These are phyloP conservation scores for Fusarium neocosmosporiellum DNA, from an alignment of 2,329 filamentous ascomycete species.

Conservation along the genomic window DNA sequence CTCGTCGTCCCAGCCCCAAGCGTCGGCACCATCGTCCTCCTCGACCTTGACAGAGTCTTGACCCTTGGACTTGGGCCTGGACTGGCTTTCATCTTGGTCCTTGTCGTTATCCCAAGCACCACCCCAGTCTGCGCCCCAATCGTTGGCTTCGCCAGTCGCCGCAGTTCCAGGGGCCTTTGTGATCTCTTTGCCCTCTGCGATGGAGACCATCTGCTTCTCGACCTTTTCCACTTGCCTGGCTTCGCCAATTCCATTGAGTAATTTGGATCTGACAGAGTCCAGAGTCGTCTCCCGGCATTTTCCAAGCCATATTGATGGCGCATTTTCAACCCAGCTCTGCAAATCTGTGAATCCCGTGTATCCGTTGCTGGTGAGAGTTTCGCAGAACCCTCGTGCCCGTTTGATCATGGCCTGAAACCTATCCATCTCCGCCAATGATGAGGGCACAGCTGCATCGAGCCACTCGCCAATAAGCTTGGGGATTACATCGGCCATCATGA, in stretches of 20 bases:
- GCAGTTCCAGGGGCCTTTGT: slow-evolving; percentile 62
- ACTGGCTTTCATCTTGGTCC: slow-evolving; percentile 48
- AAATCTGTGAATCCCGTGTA: slow-evolving; percentile 74
- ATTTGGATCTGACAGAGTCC: slow-evolving; percentile 75
- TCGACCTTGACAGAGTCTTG: slow-evolving; percentile 30
- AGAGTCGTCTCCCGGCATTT: slow-evolving; percentile 85
- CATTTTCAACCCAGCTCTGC: slow-evolving; percentile 82
- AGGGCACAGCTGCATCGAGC: slow-evolving; percentile 81
- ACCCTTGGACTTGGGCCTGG: slow-evolving; percentile 30
- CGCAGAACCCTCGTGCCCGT: slow-evolving; percentile 72
- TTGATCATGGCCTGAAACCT: slow-evolving; percentile 78
- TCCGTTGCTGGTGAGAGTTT: slow-evolving; percentile 67
- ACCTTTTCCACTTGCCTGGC: slow-evolving; percentile 82
- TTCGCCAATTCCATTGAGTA: slow-evolving; percentile 74
- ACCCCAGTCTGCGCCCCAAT: slow-evolving; percentile 84
- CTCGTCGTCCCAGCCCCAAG: slow-evolving; percentile 88
- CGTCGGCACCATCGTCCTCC: slow-evolving; percentile 67
- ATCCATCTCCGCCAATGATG: slow-evolving; percentile 76
- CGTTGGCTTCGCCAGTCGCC: slow-evolving; percentile 60
- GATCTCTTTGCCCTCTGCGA: slow-evolving; percentile 73
- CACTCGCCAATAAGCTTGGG: slow-evolving; percentile 77
- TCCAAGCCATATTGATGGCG: slow-evolving; percentile 85
- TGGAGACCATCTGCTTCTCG: slow-evolving; percentile 83
- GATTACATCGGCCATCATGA: slow-evolving; percentile 77
- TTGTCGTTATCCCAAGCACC: slow-evolving; percentile 82